Base-by-base conservation (phyloP, 2,329 filamentous ascomycete species). In the Fusarium concolor region DNA sequence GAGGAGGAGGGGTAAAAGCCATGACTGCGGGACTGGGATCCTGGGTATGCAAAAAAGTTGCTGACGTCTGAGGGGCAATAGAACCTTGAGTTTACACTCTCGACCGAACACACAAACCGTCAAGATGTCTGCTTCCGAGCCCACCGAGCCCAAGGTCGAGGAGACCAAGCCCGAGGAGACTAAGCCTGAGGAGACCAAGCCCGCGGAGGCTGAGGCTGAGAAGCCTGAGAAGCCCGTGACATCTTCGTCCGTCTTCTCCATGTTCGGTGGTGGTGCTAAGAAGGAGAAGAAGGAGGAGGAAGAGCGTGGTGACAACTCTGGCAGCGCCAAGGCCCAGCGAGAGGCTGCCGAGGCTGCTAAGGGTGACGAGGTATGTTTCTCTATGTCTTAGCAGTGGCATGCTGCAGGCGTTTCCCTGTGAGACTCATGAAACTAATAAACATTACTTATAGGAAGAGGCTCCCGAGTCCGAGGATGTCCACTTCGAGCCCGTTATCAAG, bases 221-320 rank as follows among this genome's bases (percentile, higher is more conserved):
- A 73, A 81, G 76, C 79, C 84, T 58, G 74, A 76, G 42, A 74
- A 81, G 76, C 79, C 84, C 58, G 82, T 86, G 56, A 87, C 84
- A 67, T 84, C 85, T 18, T 88, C 88, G 10, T 86, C 87, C 73
- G 92, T 98, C 70, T 98, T 98, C 86, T 95, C 93, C 81, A 98
- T 99, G 96, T 99, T 99, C 78, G 96, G 96, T 74, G 96, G 96
- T 69, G 96, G 96, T 67, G 92, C 92, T 64, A 97, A 97, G 89
- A 98, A 97, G 86, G 93, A 96, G 84, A 94, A 93, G 87, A 97
- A 96, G 87, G 91, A 92, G 62, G 84, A 76, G 6, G 92, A 92
- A 77, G 93, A 92, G 73, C 90, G 89, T 70, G 91, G 94, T 71
- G 94, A 97, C 79, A 92, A 90, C 79, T 96, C 93, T 71, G 94